Evolutionary conservation across 2,329 filamentous ascomycete species (phyloP), one percentile per base, ranked within the genome.

Genomic region (Aspergillus nomiae): DNA sequence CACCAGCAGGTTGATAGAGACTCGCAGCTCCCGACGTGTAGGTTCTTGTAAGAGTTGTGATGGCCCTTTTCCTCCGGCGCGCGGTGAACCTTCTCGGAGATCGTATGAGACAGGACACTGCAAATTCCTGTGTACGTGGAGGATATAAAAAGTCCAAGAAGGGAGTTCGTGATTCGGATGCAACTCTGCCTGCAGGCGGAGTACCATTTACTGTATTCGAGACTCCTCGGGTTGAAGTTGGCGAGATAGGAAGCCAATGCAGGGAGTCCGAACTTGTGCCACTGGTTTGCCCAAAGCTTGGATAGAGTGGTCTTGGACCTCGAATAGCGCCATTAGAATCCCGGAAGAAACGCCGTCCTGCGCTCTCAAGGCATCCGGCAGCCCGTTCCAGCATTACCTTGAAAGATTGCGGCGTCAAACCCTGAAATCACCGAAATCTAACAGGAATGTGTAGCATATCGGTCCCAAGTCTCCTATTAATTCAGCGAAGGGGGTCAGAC

Each of bases 371-470:
- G 72, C 78, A 82, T 77, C 80, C 77, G 64, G 79, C 76, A 69
- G 81, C 78, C 73, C 82, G 81, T 80, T 84, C 82, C 72, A 84
- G 81, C 82, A 84, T 84, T 74, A 78, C 81, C 78, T 75, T 67
- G 68, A 64, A 70, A 65, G 65, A 67, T 71, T 69, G 67, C 69
- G 69, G 68, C 60, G 63, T 69, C 64, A 64, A 70, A 68, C 70
- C 69, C 68, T 67, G 60, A 67, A 63, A 63, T 73, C 70, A 71
- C 70, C 70, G 66, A 62, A 59, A 51, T 59, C 60, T 54, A 60
- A 68, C 51, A 55, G 62, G 55, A 60, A 62, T 61, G 62, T 61
- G 67, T 71, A 71, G 69, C 70, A 71, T 76, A 71, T 74, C 72
- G 69, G 62, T 61, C 56, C 50, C n/a, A 45, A 36, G 32, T 11